A percentile compares a stretch with the other conserved stretches of the same genome.
Conservation (phyloP, 129 eudicot genomes). For the Deinandra increscens region DNA sequence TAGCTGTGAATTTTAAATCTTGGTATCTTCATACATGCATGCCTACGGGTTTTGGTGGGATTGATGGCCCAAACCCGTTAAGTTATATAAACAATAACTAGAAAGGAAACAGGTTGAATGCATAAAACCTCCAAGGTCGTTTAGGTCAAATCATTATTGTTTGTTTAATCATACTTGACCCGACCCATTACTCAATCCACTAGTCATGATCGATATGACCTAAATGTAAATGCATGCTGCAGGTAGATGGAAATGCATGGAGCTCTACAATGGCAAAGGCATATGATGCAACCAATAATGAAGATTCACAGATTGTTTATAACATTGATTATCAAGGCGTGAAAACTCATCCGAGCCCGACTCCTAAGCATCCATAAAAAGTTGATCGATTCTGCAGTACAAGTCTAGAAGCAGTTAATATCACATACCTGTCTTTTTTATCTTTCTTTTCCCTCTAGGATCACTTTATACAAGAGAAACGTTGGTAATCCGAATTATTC, state of each 20-base stretch:
- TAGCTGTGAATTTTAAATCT: background rate
- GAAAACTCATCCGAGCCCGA: constrained; percentile 52
- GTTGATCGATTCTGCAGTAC: constrained; percentile 19
- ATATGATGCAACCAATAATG: constrained; percentile 27
- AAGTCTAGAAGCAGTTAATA: constrained; percentile 17
- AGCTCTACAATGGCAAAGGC: constrained; percentile 22
- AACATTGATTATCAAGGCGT: constrained; percentile 54
- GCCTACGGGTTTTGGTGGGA: background rate
- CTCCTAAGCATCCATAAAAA: constrained; percentile 60
- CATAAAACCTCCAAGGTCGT: background rate
- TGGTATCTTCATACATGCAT: background rate
- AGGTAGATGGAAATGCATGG: constrained; percentile 34
- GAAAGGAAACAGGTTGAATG: background rate
- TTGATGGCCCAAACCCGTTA: background rate
- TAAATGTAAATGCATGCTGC: constrained; percentile 26
- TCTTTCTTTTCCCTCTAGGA: constrained; percentile 3
- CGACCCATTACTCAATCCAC: background rate
- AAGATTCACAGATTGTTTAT: constrained; percentile 40
- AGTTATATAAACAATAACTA: background rate
- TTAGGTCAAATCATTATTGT: background rate
- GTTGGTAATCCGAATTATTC: background rate
- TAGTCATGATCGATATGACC: background rate
- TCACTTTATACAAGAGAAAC: constrained; percentile 12
- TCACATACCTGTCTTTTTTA: constrained; percentile 14
- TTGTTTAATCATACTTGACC: too few species aligned